A percentile compares a stretch with the other conserved stretches of the same genome.
These are phyloP conservation scores for Syncephalis plumigaleata DNA, from an alignment of 371 early-diverging fungal species.

Conservation along the genomic window DNA sequence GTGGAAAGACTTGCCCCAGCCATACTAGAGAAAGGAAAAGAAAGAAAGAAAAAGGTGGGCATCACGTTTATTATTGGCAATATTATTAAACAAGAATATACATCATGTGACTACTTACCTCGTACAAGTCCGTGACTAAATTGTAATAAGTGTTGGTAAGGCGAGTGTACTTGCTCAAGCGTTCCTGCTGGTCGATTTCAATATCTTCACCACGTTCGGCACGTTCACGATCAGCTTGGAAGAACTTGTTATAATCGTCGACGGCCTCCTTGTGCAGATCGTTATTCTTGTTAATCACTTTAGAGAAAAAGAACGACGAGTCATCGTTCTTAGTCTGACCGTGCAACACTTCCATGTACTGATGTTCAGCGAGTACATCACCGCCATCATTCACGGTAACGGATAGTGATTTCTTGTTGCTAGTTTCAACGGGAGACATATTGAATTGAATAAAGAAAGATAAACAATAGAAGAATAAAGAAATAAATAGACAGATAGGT, in stretches of 20 bases:
- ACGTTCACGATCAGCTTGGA: constrained; percentile 31
- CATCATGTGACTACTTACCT: constrained; percentile 21
- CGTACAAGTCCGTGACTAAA: constrained; percentile 72
- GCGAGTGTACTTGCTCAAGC: constrained; percentile 39
- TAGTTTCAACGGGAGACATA: no score
- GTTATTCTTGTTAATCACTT: constrained; percentile 30
- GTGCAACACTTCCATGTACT: no score
- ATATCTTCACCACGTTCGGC: constrained; percentile 12
- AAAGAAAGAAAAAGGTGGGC: constrained; percentile 1
- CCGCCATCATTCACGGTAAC: no score
- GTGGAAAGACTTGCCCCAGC: constrained; percentile 87
- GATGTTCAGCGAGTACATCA: no score
- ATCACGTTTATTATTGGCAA: no score
- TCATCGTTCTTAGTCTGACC: no score
- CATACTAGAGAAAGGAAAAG: constrained; percentile 24
- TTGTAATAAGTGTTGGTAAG: constrained; percentile 69
- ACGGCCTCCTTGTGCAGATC: constrained; percentile 29
- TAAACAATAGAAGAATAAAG: no score
- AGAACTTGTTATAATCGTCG: constrained; percentile 38
- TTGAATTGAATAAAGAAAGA: no score
- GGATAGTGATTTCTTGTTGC: no score
- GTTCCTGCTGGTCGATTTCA: constrained; percentile 10
- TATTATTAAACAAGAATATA: no score
- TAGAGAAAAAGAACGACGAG: constrained; percentile 15
- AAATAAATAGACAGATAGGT: no score